Base-by-base conservation (phyloP, 305 asterid genomes). In the Fraxinus greggii region DNA sequence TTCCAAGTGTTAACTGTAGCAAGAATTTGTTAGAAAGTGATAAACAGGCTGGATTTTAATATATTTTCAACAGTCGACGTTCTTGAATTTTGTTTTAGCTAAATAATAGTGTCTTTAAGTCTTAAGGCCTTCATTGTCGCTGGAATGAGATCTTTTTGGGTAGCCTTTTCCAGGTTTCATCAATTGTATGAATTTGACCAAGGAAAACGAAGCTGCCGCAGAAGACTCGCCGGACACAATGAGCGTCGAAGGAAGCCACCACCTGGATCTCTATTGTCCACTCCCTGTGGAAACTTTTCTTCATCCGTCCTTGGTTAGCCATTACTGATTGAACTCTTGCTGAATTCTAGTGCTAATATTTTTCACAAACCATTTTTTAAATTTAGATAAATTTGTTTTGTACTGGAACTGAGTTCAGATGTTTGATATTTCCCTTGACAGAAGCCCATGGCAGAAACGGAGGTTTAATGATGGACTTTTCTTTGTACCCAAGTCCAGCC, bases 201-300 rank as follows among this genome's bases (percentile, higher is more conserved):
- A 88, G 97, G 92, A 65, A 95, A 95, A 76, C 84, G 99, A 40
- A 95, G 99, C 80, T 95, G 99, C 86, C 92, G 99, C 81, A 92
- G 98, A 85, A 95, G 99, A 83, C 90, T 95, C 75, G 99, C 99
- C n/a, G 96, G 97, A 78, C 99, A 95, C 89, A 95, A 95, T 23
- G 99, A 94, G 89, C 97, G 99, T 32, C 78, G 99, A 48, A 90
- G 99, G 88, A 95, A 95, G 90, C 97, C 96, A 40, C 91, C 92
- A n/a, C 90, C 92, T 6, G 92, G 91, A 83, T 82, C 92, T 42
- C 76, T 89, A 35, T 73, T 90, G 87, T 89, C 95, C 65, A 75
- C 92, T 83, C 91, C 86, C 88, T 90, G 83, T 83, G 97, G 97
- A 81, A 86, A 35, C 77, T 86, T 89, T 54, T 84, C 89, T 85